Conservation (phyloP, 2,329 filamentous ascomycete genomes). For the Aspergillus sp. region DNA sequence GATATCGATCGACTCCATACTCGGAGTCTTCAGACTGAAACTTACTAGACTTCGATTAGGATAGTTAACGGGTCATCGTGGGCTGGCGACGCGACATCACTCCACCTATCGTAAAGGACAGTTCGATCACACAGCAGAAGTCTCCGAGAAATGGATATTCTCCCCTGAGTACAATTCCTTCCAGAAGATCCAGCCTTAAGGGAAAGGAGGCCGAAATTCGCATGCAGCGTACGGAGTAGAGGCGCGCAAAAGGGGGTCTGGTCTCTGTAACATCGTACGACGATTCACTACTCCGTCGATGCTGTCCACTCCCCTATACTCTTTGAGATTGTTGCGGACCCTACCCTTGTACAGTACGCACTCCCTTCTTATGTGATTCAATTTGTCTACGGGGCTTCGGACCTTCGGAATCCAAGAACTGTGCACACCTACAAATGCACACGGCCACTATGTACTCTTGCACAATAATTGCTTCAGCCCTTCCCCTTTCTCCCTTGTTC, state of each 20-base stretch:
- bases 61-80: not conserved
- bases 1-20: not conserved
- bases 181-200: no score
- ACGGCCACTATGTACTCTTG: not conserved
- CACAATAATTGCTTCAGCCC: not conserved
- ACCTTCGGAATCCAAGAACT: not conserved
- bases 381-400: not conserved
- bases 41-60: not conserved
- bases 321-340: not conserved
- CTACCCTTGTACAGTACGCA: no score
- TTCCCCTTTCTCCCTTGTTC: constrained; percentile 6
- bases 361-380: no score
- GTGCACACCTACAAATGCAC: not conserved
- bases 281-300: no score
- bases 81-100: constrained; percentile 6
- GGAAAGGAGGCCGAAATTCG: no score
- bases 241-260: not conserved
- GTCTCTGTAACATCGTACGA: not conserved
- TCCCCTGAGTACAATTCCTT: no score
- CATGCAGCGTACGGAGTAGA: not conserved
- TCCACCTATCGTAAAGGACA: constrained; percentile 13
- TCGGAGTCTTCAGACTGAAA: constrained; percentile 4
- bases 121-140: not conserved
- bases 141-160: not conserved
- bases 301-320: not conserved